Evolutionary conservation across 768 basidiomycete genomes (phyloP), one percentile per base, ranked within the genome.

Genomic region (Tricholoma sp.): DNA sequence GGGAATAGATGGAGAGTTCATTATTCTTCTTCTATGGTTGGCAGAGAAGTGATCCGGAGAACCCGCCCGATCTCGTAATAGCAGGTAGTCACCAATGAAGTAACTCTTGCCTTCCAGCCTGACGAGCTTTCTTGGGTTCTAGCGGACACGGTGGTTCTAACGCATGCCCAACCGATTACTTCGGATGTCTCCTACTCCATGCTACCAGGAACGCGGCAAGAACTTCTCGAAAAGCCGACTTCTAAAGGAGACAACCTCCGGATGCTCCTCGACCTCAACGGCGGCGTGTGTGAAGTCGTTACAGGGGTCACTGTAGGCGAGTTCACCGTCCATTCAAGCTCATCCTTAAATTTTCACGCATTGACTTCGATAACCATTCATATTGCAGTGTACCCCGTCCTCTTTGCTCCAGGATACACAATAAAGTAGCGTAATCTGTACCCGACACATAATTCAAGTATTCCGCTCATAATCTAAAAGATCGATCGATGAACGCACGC

Each of bases 91-190:
- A 8, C 56, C 21, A 6, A 12, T 56, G 32, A 27, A 22, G 6
- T 31, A 41, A 14, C 9, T 3, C 27, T 41, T 7, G 24, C 47
- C 37, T 31, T 24, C 22, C 12, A 10, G 31, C 37, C 31, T 24
- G 18, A 39, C 50, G 51, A 19, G 31, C 41, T 12, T 50, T 27
- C 14, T 5, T 7, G 0, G 14, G 6, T n/a, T 1, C 43, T 68
- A 94, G 97, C 96, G 61, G 97, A 99, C 69, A 98, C 97, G 0
- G 86, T 99, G 12, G 94, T 98, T n/a, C 75, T 99, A 41, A 88
- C 86, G 4, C 89, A 89, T 63, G 79, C 82, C 0, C 77, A 82
- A 52, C 84, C 88, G 0, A 72, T 82, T 43, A 81, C 83, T 2
- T 80, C 85, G 10, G 79, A 81, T 53, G 71, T 71, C 0, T 79